A percentile compares a stretch with the other conserved stretches of the same genome.
These are phyloP conservation scores for Colletotrichum higginsianum DNA, from an alignment of 2,329 filamentous ascomycete species.

Conservation along the genomic window DNA sequence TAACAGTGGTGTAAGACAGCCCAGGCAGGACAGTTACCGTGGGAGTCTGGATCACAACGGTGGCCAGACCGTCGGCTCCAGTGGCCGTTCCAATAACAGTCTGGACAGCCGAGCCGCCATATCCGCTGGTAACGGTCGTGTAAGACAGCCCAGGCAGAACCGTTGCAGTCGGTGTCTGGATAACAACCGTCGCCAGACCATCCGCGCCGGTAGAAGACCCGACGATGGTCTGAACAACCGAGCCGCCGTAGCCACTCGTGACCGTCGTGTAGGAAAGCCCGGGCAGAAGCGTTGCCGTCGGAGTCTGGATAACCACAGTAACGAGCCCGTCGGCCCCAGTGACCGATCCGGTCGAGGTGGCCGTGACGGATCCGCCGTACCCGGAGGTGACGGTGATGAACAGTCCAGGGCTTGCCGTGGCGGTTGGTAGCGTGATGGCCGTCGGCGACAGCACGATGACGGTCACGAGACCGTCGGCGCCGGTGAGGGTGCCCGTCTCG, in stretches of 20 bases:
- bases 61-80: background rate
- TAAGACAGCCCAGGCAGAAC: background rate
- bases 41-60: background rate
- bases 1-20: background rate
- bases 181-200: background rate
- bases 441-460: conserved; percentile 24
- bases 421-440: conserved; percentile 1
- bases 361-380: conserved; percentile 17
- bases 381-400: conserved; percentile 2
- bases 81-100: background rate
- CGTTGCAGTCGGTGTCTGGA: background rate
- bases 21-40: background rate
- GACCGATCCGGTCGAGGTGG: conserved; percentile 14
- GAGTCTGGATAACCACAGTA: conserved; percentile 22
- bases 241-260: background rate
- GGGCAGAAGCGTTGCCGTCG: background rate
- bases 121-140: conserved; percentile 23
- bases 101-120: background rate
- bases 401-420: background rate
- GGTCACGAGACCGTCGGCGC: conserved; percentile 16
- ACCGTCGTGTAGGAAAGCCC: conserved; percentile 4
- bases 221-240: background rate
- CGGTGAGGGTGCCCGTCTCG: background rate
- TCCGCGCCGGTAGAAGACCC: background rate
- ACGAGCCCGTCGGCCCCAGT: conserved; percentile 15